Conservation (phyloP, 106 monocot genomes). For the Amphibolis antarctica region DNA sequence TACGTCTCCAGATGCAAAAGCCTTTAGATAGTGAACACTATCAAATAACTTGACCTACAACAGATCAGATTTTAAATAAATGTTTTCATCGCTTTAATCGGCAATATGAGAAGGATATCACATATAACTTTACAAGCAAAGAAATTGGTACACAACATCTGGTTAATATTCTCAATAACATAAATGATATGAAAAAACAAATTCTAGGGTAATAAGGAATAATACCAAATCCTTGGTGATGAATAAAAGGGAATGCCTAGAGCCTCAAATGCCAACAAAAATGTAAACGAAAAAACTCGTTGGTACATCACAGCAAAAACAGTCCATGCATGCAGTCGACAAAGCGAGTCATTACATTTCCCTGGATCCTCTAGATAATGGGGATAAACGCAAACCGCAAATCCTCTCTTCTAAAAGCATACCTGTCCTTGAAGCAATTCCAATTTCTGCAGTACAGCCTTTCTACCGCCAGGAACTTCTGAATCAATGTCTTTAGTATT, state of each 20-base stretch:
- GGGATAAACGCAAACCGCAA: neutral
- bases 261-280: neutral
- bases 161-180: too few relatives aligned
- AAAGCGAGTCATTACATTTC: neutral
- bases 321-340: neutral
- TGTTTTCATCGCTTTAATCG: neutral
- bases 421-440: constrained; percentile 69
- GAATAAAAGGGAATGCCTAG: neutral
- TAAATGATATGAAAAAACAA: too few relatives aligned
- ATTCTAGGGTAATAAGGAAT: too few relatives aligned
- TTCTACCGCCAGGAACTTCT: constrained; percentile 63
- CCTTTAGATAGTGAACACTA: constrained; percentile 65
- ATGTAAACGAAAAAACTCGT: neutral
- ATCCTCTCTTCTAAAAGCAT: neutral
- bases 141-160: too few relatives aligned
- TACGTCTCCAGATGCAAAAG: constrained; percentile 76
- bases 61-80: neutral
- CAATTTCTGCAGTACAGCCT: constrained; percentile 42
- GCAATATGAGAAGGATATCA: too few relatives aligned
- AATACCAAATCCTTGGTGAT: too few relatives aligned
- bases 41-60: constrained; percentile 74
- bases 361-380: neutral
- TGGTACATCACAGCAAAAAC: neutral
- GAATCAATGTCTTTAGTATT: constrained; percentile 64
- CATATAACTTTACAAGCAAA: too few relatives aligned